Evolutionary conservation across 345 rosid species (phyloP), one percentile per base, ranked within the genome.

Genomic region (Gossypium bickii): DNA sequence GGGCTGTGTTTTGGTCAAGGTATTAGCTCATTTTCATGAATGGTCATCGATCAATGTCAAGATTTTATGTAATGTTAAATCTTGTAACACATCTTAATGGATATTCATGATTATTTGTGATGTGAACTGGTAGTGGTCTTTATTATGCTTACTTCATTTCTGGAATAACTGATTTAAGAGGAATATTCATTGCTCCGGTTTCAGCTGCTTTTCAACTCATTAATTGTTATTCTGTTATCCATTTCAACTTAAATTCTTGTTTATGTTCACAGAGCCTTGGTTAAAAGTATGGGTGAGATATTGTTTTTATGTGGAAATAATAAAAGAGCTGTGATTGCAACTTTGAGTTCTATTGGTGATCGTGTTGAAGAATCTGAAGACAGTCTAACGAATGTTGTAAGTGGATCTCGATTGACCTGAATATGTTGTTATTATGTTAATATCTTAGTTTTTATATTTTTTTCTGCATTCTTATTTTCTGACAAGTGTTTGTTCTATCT

Each of bases 271-370:
- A 93, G 99, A 83, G 96, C 97, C 61, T 85, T 95, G 70, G 92
- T 93, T 61, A 88, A 84, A 75, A 93, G 99, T 82, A 93, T 93
- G 98, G 82, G 88, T 73, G 99, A 95, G 89, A 93, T 95, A 80
- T 86, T 95, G 76, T 91, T 95, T 73, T 73, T 78, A 55, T 93
- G 99, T 80, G 99, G 99, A 81, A 88, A 80, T 80, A 83, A 87
- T 77, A 85, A 83, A 76, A 85, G 88, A 49, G 97, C 89, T 16
- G 90, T 85, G 44, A 81, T 95, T 76, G 97, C 92, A 25, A 87
- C 84, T 78, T 78, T 91, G 80, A 75, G 71, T 82, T 67, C 72
- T 51, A 29, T 76, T 73, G 81, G 74, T 72, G 22, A 75, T 71
- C 78, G 74, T 38, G 55, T 48, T 76, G 88, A 81, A 77, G 86